Base-by-base conservation (phyloP, 192 early-diverging fungal species). In the Gonapodya prolifera region DNA sequence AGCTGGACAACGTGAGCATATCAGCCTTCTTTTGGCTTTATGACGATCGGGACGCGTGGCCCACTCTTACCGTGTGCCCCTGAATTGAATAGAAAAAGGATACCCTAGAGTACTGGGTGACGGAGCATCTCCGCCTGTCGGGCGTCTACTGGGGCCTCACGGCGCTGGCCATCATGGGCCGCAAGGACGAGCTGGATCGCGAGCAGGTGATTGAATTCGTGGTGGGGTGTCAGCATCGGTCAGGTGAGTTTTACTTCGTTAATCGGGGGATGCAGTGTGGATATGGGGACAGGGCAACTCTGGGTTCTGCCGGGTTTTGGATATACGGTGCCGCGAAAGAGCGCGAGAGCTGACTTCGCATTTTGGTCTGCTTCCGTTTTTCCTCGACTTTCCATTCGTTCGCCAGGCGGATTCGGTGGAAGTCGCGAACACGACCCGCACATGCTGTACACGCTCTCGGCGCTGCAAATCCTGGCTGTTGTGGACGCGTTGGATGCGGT, bases 81-180 rank as follows among this genome's bases (percentile, higher is more conserved):
- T 33, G 1, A 34, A 76, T 16, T 35, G 1, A 17, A 13, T 81
- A 94, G 91, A 87, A 90, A 80, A 91, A 93, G 69, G 92, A 95
- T 77, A 89, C 89, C 34, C 85, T 98, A 16, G 96, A 97, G 77
- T 98, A 97, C 83, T 96, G 94, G 95, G 82, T 94, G 71, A 91
- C 92, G 1, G 96, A 96, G 77, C 95, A 97, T 75, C 83, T 98
- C 8, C 91, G 94, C 0, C 80, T 98, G 23, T 96, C 91, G 78
- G 97, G 94, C 31, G 85, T 98, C 30, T 98, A 97, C 78, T 97
- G 97, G 97, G 96, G 95, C 0, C 80, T 95, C 0, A 95, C 94
- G 0, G 90, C 95, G 0, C 82, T 97, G 35, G 86, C 90, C 34
- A 80, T 97, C 35, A 80, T 98, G 81, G 84, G 87, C 61, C 82